These are phyloP conservation scores for Aspergillus thermomutatus DNA, from an alignment of 2,329 filamentous ascomycete species.

Conservation along the genomic window DNA sequence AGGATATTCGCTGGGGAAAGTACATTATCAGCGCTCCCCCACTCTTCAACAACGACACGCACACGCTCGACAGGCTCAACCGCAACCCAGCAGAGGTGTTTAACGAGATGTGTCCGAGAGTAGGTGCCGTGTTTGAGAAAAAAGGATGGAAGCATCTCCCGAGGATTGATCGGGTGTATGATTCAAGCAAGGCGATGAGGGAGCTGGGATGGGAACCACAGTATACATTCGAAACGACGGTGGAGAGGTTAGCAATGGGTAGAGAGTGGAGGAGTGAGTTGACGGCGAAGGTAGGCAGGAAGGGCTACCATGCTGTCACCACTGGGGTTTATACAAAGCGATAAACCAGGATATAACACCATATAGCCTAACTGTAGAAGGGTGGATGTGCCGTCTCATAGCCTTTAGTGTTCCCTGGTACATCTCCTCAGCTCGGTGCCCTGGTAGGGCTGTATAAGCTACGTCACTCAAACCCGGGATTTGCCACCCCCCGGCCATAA, in stretches of 20 bases:
- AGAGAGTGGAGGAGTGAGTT: not conserved
- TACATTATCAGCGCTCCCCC: no score
- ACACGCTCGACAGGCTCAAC: no score
- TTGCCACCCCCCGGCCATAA: not conserved
- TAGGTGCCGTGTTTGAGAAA: slow-evolving; percentile 4
- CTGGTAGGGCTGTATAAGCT: not conserved
- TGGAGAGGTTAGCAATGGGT: not conserved
- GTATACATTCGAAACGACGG: slow-evolving; percentile 5
- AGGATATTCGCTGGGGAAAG: no score
- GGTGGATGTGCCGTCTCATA: no score
- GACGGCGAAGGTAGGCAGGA: no score
- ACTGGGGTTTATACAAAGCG: no score
- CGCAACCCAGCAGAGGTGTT: no score
- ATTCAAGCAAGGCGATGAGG: slow-evolving; percentile 8
- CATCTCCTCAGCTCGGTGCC: not conserved
- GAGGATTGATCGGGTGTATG: slow-evolving; percentile 10
- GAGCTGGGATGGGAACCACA: slow-evolving; percentile 7
- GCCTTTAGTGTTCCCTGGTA: no score
- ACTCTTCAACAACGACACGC: no score
- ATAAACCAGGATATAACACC: no score
- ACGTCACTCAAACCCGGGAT: not conserved
- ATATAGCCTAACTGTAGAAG: no score
- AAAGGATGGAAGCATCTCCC: slow-evolving; percentile 9
- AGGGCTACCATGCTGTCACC: no score
- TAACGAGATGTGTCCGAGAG: not conserved